A percentile compares a stretch with the other conserved stretches of the same genome.
phyloP scores from a whole-genome alignment of 1,284 basidiomycete species.

The Boletus sp. region DNA sequence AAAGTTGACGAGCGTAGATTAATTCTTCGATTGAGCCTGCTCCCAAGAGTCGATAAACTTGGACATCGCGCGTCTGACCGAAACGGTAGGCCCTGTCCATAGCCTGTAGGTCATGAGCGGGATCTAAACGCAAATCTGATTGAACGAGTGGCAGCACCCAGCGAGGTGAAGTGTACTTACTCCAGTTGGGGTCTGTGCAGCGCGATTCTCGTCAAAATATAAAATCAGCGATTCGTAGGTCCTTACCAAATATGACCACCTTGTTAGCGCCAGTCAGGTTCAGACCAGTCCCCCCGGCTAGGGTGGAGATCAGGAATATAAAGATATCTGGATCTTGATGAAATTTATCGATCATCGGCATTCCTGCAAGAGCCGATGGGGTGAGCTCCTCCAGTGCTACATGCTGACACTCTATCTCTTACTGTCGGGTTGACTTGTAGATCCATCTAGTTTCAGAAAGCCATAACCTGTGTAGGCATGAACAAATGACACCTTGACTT shows the following conservation, averaged over 20 bases:
- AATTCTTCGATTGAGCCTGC: constrained; percentile 85
- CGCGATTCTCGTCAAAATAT: constrained; percentile 1
- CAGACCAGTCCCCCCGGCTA: constrained; percentile 73
- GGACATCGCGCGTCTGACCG: constrained; percentile 83
- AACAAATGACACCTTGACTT: not conserved
- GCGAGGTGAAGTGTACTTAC: constrained; percentile 40
- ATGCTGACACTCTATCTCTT: constrained; percentile 24
- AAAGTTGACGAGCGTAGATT: constrained; percentile 82
- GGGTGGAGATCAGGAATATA: constrained; percentile 76
- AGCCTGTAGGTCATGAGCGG: constrained; percentile 82
- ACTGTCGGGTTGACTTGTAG: constrained; percentile 61
- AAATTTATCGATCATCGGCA: constrained; percentile 79
- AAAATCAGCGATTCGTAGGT: not conserved
- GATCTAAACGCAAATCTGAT: constrained; percentile 46
- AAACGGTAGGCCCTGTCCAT: constrained; percentile 89
- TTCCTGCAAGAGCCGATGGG: constrained; percentile 46
- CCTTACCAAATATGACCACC: constrained; percentile 79
- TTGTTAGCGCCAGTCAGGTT: constrained; percentile 78
- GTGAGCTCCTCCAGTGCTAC: constrained; percentile 10
- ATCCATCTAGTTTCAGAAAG: constrained; percentile 73
- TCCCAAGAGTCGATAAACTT: constrained; percentile 79
- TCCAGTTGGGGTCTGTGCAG: constrained; percentile 81
- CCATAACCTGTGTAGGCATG: constrained; percentile 45
- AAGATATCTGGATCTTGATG: constrained; percentile 70
- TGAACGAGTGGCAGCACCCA: not conserved